A percentile compares a stretch with the other conserved stretches of the same genome.
Conservation (phyloP, 192 early-diverging fungal genomes). For the Coemansia sp. region DNA sequence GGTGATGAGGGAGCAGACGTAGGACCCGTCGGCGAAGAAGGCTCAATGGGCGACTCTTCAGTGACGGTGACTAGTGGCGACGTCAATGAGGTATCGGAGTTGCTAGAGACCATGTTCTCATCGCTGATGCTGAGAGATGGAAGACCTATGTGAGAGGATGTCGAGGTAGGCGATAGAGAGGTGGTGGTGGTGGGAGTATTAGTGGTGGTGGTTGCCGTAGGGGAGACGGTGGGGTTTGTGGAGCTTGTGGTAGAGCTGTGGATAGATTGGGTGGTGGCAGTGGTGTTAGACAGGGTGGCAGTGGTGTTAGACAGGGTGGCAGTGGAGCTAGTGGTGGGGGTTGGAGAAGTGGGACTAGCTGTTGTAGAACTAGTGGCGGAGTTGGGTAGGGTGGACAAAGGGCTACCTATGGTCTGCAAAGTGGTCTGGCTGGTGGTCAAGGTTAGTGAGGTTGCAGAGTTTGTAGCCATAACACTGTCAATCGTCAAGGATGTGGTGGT, state of each 20-base stretch:
- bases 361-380: background rate
- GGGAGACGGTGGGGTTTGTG: background rate
- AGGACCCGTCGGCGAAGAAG: background rate
- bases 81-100: background rate
- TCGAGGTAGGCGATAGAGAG: background rate
- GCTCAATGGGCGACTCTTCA: background rate
- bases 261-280: background rate
- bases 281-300: background rate
- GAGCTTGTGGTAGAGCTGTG: background rate
- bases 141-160: background rate
- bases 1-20: too few species aligned
- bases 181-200: background rate
- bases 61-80: background rate
- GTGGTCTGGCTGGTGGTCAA: background rate
- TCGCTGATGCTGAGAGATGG: background rate
- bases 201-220: background rate
- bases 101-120: background rate
- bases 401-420: background rate
- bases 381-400: background rate
- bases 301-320: background rate
- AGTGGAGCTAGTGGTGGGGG: background rate
- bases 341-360: background rate
- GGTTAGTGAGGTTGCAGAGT: background rate
- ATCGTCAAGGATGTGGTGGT: background rate
- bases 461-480: background rate